Evolutionary conservation across 2,329 filamentous ascomycete genomes (phyloP).

Genomic region (Lachnellula subtilissima): DNA sequence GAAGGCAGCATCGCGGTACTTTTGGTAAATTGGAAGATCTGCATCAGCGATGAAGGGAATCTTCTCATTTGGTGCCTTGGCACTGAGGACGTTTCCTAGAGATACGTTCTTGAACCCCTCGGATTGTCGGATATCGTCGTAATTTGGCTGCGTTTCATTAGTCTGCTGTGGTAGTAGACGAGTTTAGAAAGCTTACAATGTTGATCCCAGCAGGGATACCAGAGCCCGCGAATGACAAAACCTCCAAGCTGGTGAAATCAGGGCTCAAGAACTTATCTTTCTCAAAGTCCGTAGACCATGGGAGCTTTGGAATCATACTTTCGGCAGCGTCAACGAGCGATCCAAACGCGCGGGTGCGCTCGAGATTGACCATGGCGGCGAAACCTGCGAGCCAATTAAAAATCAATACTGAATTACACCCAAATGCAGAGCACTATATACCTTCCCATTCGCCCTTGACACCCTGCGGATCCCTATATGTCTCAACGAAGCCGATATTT

Average conservation of each 20-base stretch:
- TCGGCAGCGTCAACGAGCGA: conserved; percentile 79
- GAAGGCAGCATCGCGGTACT: conserved; percentile 81
- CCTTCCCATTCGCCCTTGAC: conserved; percentile 82
- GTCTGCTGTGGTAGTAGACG: conserved; percentile 12
- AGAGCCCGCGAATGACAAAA: conserved; percentile 68
- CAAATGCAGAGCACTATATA: conserved; percentile 1
- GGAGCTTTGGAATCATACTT: conserved; percentile 78
- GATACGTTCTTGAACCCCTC: conserved; percentile 92
- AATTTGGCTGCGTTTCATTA: conserved; percentile 48
- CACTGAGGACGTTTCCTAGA: conserved; percentile 85
- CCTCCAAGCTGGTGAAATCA: conserved; percentile 92
- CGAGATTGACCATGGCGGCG: conserved; percentile 80
- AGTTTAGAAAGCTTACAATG: conserved; percentile 38
- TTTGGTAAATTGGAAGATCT: conserved; percentile 73
- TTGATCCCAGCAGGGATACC: conserved; percentile 67
- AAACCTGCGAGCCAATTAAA: conserved; percentile 40
- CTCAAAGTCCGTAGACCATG: conserved; percentile 85
- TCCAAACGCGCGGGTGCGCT: conserved; percentile 82
- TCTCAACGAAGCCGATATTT: conserved; percentile 79
- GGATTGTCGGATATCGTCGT: conserved; percentile 73
- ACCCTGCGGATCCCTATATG: conserved; percentile 77
- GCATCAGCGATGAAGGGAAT: conserved; percentile 81
- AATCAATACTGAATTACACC: background rate
- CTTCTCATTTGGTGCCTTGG: conserved; percentile 86
- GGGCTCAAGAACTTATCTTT: conserved; percentile 94